Evolutionary conservation across 345 rosid species (phyloP).

Genomic region (Durio zibethinus): DNA sequence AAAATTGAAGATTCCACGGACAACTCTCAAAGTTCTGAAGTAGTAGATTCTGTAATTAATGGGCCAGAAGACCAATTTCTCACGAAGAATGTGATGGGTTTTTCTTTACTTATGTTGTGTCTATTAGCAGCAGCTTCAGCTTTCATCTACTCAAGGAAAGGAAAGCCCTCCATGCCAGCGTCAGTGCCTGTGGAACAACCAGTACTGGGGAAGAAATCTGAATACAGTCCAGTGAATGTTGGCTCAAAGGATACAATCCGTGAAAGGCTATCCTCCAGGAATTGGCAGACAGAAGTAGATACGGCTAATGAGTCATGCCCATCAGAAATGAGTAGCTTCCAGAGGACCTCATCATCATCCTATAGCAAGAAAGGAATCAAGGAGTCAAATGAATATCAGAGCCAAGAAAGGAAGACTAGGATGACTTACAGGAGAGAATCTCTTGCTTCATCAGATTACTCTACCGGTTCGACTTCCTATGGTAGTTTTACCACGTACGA

Average conservation of each 20-base stretch:
- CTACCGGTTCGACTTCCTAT: conserved; percentile 50
- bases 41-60: background rate
- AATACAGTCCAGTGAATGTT: conserved; percentile 24
- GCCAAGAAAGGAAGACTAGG: conserved; percentile 38
- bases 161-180: conserved; percentile 12
- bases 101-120: conserved; percentile 34
- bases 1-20: conserved; percentile 13
- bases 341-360: conserved; percentile 23
- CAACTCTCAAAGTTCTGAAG: conserved; percentile 19
- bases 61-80: conserved; percentile 18
- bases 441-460: conserved; percentile 63
- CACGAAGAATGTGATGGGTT: conserved; percentile 6
- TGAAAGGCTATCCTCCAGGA: conserved; percentile 29
- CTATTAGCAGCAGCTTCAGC: conserved; percentile 37
- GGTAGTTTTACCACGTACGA: conserved; percentile 87
- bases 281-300: conserved; percentile 40
- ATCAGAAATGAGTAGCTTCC: conserved; percentile 58
- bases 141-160: conserved; percentile 31
- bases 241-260: conserved; percentile 14
- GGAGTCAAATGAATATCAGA: conserved; percentile 40
- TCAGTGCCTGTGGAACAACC: conserved; percentile 20
- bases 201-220: conserved; percentile 21
- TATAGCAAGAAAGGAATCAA: conserved; percentile 23
- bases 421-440: conserved; percentile 55
- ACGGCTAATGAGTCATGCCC: conserved; percentile 41